Evolutionary conservation across 148 eudicot genomes (phyloP).

Genomic region (Bassia scoparia): DNA sequence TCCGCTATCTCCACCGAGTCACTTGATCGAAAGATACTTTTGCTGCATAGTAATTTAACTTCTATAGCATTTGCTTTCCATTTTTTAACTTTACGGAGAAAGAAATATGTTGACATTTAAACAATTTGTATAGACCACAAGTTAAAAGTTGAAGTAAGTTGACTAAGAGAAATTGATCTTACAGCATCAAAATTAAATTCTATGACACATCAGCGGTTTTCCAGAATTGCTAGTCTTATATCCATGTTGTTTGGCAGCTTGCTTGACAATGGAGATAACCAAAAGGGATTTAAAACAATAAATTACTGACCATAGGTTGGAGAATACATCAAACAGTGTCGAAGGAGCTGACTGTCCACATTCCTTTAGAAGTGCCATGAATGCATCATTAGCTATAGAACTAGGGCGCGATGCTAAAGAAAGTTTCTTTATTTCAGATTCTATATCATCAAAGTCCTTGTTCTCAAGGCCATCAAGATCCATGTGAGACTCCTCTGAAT

Average conservation of each 20-base stretch:
- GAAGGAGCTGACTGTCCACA: slow-evolving; percentile 72
- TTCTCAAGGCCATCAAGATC: slow-evolving; percentile 27
- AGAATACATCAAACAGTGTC: slow-evolving; percentile 54
- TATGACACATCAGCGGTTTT: background rate
- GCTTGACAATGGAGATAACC: background rate
- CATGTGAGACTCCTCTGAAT: slow-evolving; percentile 25
- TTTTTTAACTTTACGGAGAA: background rate
- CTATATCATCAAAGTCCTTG: slow-evolving; percentile 52
- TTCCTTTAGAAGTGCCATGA: slow-evolving; percentile 53
- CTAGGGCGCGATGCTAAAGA: slow-evolving; percentile 50
- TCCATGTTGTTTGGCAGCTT: background rate
- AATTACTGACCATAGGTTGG: slow-evolving; percentile 62
- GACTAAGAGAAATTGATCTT: background rate
- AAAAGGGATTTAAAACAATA: background rate
- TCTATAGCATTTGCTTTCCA: background rate
- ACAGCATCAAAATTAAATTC: background rate
- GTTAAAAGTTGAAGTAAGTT: background rate
- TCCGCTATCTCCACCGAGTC: background rate
- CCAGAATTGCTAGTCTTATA: background rate
- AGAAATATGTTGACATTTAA: background rate
- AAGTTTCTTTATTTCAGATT: slow-evolving; percentile 55
- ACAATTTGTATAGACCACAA: background rate
- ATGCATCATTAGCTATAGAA: slow-evolving; percentile 52
- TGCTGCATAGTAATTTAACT: background rate
- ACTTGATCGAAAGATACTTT: background rate